Percentiles rank a stretch among this genome's conserved stretches.
Conservation (phyloP, 2,329 filamentous ascomycete genomes). For the Diplodia scrobiculata region DNA sequence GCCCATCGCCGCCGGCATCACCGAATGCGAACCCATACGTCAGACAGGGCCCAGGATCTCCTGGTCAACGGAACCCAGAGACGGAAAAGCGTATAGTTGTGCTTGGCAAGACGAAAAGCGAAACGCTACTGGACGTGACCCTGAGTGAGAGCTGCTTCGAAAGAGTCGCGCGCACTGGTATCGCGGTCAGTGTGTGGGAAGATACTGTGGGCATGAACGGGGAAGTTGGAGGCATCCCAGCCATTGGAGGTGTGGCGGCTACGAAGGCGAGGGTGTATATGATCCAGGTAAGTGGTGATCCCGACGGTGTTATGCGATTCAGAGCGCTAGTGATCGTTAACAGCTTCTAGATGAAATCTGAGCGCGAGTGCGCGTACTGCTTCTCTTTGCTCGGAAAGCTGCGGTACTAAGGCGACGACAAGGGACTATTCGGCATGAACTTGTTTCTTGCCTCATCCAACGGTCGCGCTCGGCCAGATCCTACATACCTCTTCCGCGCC, state of each 20-base stretch:
- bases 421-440: background rate
- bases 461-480: background rate
- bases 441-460: background rate
- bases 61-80: slow-evolving; percentile 46
- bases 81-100: slow-evolving; percentile 85
- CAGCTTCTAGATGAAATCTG: slow-evolving; percentile 45
- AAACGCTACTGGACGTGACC: slow-evolving; percentile 77
- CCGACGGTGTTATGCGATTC: background rate
- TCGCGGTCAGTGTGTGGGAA: slow-evolving; percentile 87
- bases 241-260: slow-evolving; percentile 59
- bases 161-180: slow-evolving; percentile 77
- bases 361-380: slow-evolving; percentile 54
- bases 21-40: slow-evolving; percentile 38
- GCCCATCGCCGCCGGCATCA: slow-evolving; percentile 51
- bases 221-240: slow-evolving; percentile 63
- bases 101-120: slow-evolving; percentile 66
- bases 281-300: slow-evolving; percentile 55
- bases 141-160: slow-evolving; percentile 84
- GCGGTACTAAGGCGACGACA: slow-evolving; percentile 44
- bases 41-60: slow-evolving; percentile 39
- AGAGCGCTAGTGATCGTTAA: slow-evolving; percentile 22
- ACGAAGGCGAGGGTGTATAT: slow-evolving; percentile 64
- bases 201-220: slow-evolving; percentile 48
- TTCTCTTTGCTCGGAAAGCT: slow-evolving; percentile 55
- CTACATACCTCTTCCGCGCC: background rate